A percentile compares a stretch with the other conserved stretches of the same genome.
phyloP scores from a whole-genome alignment of 352 stramenopile species.

The Globisporangium paroecandrum region DNA sequence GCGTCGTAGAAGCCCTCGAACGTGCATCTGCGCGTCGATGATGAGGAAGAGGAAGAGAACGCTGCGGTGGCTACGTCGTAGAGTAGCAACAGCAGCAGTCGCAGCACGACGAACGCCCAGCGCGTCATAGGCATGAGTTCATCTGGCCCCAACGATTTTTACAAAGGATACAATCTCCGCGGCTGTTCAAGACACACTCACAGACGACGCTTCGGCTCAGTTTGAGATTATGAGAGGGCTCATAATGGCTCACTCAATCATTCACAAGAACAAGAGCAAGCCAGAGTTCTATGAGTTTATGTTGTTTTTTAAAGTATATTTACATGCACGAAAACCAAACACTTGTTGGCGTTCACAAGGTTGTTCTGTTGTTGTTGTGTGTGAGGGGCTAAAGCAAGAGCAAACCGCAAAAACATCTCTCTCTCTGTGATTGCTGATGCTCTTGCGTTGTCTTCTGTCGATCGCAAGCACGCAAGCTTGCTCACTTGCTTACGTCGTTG shows the following conservation, averaged over 20 bases:
- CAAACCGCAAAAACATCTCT: background rate
- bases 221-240: too few relatives aligned
- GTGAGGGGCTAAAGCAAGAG: background rate
- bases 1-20: slow-evolving; percentile 56
- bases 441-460: background rate
- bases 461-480: background rate
- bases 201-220: too few relatives aligned
- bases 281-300: background rate
- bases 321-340: slow-evolving; percentile 12
- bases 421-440: background rate
- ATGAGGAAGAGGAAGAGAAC: background rate
- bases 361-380: background rate
- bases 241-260: background rate
- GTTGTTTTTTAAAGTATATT: slow-evolving; percentile 9
- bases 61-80: background rate
- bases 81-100: background rate
- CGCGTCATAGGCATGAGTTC: background rate
- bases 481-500: slow-evolving; percentile 7
- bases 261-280: background rate
- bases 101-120: background rate
- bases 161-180: background rate
- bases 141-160: background rate
- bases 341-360: background rate
- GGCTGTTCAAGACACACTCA: background rate
- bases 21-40: slow-evolving; percentile 18